Conservation (phyloP, 1,284 basidiomycete genomes). For the Limonomyces culmigenus region DNA sequence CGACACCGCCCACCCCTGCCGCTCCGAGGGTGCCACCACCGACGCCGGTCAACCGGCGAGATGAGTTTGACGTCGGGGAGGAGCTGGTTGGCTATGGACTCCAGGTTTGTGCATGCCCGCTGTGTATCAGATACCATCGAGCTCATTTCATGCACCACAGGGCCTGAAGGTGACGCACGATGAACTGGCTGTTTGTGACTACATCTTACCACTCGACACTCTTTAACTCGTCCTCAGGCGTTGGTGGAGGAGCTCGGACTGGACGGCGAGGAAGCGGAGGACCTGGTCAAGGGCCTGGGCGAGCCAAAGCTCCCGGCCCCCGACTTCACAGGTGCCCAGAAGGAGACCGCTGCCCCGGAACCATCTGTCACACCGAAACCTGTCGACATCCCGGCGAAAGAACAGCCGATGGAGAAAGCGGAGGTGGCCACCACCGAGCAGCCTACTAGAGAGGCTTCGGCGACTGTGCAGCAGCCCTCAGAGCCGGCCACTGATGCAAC, state of each 20-base stretch:
- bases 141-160: neutral
- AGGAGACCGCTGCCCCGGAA: too few species aligned
- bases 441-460: too few species aligned
- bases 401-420: too few species aligned
- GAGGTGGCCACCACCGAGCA: too few species aligned
- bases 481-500: too few species aligned
- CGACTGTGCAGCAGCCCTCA: too few species aligned
- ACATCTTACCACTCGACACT: too few species aligned
- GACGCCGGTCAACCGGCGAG: slow-evolving; percentile 32
- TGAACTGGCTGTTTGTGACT: slow-evolving; percentile 47
- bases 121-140: neutral
- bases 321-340: too few species aligned
- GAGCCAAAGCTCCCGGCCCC: too few species aligned
- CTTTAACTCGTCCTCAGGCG: too few species aligned
- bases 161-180: slow-evolving; percentile 33
- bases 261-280: slow-evolving; percentile 51
- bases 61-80: slow-evolving; percentile 44
- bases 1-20: neutral
- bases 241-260: slow-evolving; percentile 59
- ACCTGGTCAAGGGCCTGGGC: slow-evolving; percentile 42
- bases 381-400: too few species aligned
- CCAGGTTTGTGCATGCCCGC: slow-evolving; percentile 39
- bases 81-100: slow-evolving; percentile 53
- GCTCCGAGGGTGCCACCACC: neutral
- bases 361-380: too few species aligned